phyloP scores from a whole-genome alignment of 495 filamentous ascomycete species.

The Pyronema domesticum region DNA sequence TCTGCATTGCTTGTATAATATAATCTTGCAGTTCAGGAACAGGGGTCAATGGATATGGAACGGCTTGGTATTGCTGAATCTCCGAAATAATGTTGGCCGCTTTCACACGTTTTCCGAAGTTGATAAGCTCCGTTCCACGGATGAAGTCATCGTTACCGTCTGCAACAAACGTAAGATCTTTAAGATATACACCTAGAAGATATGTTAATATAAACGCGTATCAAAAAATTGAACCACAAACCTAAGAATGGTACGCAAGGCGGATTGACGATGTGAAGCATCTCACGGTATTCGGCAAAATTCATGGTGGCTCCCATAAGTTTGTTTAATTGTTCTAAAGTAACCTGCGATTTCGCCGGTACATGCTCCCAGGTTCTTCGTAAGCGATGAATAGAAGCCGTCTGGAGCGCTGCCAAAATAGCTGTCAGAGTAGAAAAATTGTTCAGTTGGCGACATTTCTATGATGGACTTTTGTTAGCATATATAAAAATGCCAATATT shows the following conservation, averaged over 20 bases:
- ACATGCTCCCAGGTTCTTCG: conserved; percentile 91
- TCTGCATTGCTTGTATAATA: conserved; percentile 85
- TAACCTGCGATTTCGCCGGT: conserved; percentile 57
- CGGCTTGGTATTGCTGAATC: conserved; percentile 96
- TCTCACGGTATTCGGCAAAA: conserved; percentile 89
- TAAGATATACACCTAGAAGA: conserved; percentile 72
- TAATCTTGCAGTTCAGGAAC: conserved; percentile 92
- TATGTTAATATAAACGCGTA: conserved; percentile 8
- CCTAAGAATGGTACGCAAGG: conserved; percentile 98
- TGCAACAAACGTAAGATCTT: conserved; percentile 96
- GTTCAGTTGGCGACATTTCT: conserved; percentile 89
- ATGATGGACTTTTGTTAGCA: conserved; percentile 16
- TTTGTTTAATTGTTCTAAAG: conserved; percentile 76
- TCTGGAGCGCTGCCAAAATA: conserved; percentile 87
- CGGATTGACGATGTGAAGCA: conserved; percentile 77
- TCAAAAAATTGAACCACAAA: conserved; percentile 29
- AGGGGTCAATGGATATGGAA: conserved; percentile 73
- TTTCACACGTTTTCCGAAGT: conserved; percentile 95
- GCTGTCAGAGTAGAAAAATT: conserved; percentile 98
- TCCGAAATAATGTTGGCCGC: conserved; percentile 95
- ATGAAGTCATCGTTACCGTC: conserved; percentile 90
- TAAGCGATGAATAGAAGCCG: conserved; percentile 83
- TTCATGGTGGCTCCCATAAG: conserved; percentile 98
- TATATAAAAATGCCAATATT: not conserved
- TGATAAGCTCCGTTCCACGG: conserved; percentile 89